Percentiles rank a stretch among this genome's conserved stretches.
phyloP scores from a whole-genome alignment of 176 grass and related monocot species.

The Oryza officinalis region DNA sequence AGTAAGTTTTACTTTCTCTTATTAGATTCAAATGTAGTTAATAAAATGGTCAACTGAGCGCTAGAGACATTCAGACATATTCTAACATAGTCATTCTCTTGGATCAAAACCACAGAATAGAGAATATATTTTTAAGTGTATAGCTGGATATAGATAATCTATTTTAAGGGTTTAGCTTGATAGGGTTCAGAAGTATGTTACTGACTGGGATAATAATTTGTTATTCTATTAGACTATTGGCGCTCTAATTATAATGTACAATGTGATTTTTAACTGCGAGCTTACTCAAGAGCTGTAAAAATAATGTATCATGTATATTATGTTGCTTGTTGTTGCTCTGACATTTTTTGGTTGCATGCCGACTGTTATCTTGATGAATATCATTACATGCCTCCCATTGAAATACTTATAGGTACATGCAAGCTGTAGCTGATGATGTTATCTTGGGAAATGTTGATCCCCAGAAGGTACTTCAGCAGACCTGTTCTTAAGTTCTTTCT shows the following conservation, averaged over 20 bases:
- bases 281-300: constrained; percentile 13
- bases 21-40: constrained; percentile 8
- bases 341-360: constrained; percentile 11
- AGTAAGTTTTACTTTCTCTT: constrained; percentile 62
- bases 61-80: constrained; percentile 3
- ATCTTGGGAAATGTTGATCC: constrained; percentile 70
- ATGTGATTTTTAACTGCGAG: not conserved
- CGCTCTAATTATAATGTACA: constrained; percentile 12
- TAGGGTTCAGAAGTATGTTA: not conserved
- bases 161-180: not conserved
- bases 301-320: constrained; percentile 1
- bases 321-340: not conserved
- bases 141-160: not conserved
- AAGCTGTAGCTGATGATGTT: constrained; percentile 94
- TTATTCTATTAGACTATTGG: not conserved
- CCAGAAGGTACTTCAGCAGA: constrained; percentile 48
- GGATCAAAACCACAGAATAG: not conserved
- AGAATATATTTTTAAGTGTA: constrained; percentile 11
- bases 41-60: constrained; percentile 13
- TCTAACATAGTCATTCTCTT: not conserved
- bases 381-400: constrained; percentile 16
- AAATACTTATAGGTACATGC: constrained; percentile 82
- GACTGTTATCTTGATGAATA: constrained; percentile 15
- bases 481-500: constrained; percentile 15
- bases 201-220: not conserved